Evolutionary conservation across 768 basidiomycete genomes (phyloP).

Genomic region (Pholiota molesta): DNA sequence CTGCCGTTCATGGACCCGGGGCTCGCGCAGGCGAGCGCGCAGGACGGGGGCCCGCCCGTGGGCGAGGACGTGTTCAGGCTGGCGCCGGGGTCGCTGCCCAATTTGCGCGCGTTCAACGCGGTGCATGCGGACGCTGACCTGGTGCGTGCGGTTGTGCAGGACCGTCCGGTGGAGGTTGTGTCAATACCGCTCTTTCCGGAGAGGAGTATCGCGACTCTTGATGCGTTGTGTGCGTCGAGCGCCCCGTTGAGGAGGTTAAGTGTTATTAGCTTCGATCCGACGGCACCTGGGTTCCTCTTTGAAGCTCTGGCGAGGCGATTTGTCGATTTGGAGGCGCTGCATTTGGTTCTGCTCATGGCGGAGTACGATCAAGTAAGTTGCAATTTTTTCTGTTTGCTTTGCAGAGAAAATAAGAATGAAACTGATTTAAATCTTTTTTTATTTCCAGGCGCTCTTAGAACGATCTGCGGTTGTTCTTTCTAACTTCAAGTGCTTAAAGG

Average conservation of each 20-base stretch:
- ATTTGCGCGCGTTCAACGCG: conserved; percentile 51
- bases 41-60: conserved; percentile 15
- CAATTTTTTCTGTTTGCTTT: background rate
- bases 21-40: background rate
- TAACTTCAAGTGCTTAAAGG: conserved; percentile 42
- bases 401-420: background rate
- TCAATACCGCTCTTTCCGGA: conserved; percentile 22
- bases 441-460: conserved; percentile 42
- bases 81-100: conserved; percentile 44
- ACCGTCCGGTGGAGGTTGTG: conserved; percentile 21
- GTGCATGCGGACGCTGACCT: conserved; percentile 52
- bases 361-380: conserved; percentile 48
- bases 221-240: conserved; percentile 14
- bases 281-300: conserved; percentile 46
- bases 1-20: conserved; percentile 19
- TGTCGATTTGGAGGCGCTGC: conserved; percentile 57
- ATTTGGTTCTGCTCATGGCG: conserved; percentile 58
- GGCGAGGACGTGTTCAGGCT: conserved; percentile 35
- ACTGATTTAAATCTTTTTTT: background rate
- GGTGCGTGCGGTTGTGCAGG: conserved; percentile 48
- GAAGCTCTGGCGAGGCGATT: conserved; percentile 49
- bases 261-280: conserved; percentile 58
- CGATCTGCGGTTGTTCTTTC: conserved; percentile 41
- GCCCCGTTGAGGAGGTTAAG: conserved; percentile 53
- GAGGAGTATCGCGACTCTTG: conserved; percentile 15